A percentile compares a stretch with the other conserved stretches of the same genome.
These are phyloP conservation scores for Linderniella brevidens DNA, from an alignment of 257 asterid genomes.

Conservation along the genomic window DNA sequence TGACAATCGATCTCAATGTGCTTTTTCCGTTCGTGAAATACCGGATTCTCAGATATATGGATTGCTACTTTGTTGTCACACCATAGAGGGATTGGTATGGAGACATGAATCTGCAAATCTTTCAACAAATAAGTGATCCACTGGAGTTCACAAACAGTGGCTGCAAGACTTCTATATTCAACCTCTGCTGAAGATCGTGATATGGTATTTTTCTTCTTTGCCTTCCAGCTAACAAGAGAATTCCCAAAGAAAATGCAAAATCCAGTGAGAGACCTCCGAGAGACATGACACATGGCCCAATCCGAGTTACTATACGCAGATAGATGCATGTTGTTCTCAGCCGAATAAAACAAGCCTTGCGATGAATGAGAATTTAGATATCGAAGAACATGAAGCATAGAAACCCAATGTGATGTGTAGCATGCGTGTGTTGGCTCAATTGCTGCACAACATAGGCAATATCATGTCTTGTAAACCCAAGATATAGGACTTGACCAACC, in stretches of 20 bases:
- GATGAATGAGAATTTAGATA: not conserved
- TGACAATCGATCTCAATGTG: too few relatives aligned
- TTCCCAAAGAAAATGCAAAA: not conserved
- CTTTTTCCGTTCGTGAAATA: not conserved
- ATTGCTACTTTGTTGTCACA: not conserved
- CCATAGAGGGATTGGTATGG: not conserved
- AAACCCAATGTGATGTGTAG: not conserved
- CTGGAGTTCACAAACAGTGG: not conserved
- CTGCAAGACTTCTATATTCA: not conserved
- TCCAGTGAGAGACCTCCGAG: not conserved
- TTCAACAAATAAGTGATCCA: not conserved
- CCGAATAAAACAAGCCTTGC: not conserved
- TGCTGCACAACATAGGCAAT: not conserved
- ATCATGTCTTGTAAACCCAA: not conserved
- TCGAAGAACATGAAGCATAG: too few relatives aligned
- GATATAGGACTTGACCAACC: not conserved
- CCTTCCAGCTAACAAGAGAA: not conserved
- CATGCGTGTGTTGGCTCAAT: not conserved
- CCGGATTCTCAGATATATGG: not conserved
- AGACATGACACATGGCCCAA: not conserved
- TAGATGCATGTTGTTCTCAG: not conserved
- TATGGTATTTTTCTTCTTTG: too few relatives aligned
- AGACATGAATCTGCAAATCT: not conserved
- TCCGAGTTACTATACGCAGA: not conserved
- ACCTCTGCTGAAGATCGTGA: not conserved